Conservation (phyloP, 257 asterid species). For the Anisodus acutangulus region DNA sequence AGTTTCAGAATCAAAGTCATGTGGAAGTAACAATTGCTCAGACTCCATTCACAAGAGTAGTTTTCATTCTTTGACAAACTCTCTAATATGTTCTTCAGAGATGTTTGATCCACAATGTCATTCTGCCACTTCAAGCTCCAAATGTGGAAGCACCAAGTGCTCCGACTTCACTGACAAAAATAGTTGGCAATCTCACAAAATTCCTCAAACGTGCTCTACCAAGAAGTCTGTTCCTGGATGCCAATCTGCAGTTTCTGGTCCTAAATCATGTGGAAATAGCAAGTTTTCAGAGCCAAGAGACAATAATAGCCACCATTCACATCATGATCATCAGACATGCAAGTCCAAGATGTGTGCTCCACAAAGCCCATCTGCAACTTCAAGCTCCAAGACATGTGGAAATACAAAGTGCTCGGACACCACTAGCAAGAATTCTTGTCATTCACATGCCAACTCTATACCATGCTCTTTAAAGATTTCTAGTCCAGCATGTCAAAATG, state of each 20-base stretch:
- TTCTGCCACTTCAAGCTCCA: background rate
- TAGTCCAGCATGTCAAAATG: constrained; percentile 9
- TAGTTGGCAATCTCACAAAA: background rate
- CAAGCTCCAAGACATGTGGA: background rate
- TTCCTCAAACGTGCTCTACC: constrained; percentile 16
- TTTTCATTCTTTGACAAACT: background rate
- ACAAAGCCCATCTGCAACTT: constrained; percentile 3
- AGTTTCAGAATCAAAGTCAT: constrained; percentile 9
- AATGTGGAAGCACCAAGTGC: constrained; percentile 21
- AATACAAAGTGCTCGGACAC: constrained; percentile 2
- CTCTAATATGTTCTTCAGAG: background rate
- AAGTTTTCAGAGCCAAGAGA: background rate
- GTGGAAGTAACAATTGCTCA: background rate
- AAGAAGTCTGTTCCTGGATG: constrained; percentile 14
- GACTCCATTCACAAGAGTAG: background rate
- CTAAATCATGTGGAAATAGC: constrained; percentile 27
- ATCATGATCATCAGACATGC: constrained; percentile 7
- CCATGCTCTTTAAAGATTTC: background rate
- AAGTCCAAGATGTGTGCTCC: constrained; percentile 21
- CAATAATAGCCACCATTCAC: background rate
- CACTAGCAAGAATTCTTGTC: constrained; percentile 19
- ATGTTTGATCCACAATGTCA: background rate
- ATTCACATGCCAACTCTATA: constrained; percentile 4
- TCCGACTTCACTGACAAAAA: background rate
- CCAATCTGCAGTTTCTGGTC: constrained; percentile 10